phyloP scores from a whole-genome alignment of 192 early-diverging fungal genomes.

The Funneliformis mosseae region DNA sequence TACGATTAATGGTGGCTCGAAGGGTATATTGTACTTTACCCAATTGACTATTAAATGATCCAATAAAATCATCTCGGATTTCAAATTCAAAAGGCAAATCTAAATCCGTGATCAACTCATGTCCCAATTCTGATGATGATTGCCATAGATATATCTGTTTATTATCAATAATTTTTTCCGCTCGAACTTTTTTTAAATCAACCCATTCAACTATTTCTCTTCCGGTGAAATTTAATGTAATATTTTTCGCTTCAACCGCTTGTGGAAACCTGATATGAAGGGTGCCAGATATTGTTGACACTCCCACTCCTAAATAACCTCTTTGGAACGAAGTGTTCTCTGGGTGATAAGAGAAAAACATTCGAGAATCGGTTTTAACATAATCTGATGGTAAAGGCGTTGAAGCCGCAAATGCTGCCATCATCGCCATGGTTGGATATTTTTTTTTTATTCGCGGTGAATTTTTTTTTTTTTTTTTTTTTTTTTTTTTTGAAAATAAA shows the following conservation, averaged over 20 bases:
- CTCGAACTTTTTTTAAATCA: constrained; percentile 25
- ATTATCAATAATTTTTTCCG: constrained; percentile 28
- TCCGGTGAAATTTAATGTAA: constrained; percentile 18
- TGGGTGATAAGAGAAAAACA: constrained; percentile 28
- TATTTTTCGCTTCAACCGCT: constrained; percentile 19
- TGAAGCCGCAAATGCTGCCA: constrained; percentile 1
- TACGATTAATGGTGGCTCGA: not conserved
- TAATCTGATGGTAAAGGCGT: constrained; percentile 16
- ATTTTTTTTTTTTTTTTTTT: no score
- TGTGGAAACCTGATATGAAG: constrained; percentile 33
- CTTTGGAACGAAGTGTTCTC: constrained; percentile 24
- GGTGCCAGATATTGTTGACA: constrained; percentile 10
- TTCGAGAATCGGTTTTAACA: not conserved
- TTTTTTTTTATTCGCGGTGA: no score
- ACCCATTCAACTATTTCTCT: constrained; percentile 21
- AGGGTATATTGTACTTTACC: constrained; percentile 23
- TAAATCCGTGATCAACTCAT: constrained; percentile 32
- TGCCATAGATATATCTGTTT: constrained; percentile 21
- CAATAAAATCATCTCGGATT: constrained; percentile 15
- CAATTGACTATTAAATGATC: not conserved
- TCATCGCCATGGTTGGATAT: not conserved
- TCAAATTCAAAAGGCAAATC: constrained; percentile 34
- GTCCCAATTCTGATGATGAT: constrained; percentile 14
- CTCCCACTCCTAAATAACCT: constrained; percentile 15
- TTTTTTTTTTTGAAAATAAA: no score